Conservation (phyloP, 805 yeast genomes). For the Kuraishia hungarica region DNA sequence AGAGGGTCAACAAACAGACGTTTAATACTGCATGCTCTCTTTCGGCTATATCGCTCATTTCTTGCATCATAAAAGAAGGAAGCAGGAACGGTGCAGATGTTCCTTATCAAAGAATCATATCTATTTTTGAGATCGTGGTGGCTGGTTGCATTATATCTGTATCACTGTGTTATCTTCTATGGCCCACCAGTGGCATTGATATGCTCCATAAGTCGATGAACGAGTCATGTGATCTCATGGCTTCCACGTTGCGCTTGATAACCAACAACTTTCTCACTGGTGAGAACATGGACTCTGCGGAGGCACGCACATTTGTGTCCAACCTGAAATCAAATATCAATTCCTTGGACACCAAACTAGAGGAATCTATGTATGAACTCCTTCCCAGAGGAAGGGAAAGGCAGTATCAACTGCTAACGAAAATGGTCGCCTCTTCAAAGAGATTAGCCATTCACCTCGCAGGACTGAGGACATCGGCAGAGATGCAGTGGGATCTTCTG, state of each 20-base stretch:
- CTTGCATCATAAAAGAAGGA: constrained; percentile 70
- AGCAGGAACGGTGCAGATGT: constrained; percentile 48
- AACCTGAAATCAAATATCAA: constrained; percentile 31
- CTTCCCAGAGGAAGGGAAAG: constrained; percentile 42
- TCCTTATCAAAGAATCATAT: constrained; percentile 43
- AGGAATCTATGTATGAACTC: constrained; percentile 59
- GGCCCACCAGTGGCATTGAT: constrained; percentile 53
- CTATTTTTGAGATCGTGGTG: constrained; percentile 48
- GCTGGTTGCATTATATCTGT: constrained; percentile 55
- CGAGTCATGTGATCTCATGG: constrained; percentile 42
- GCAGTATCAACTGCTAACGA: constrained; percentile 36
- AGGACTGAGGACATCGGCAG: constrained; percentile 61
- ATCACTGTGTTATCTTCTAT: constrained; percentile 48
- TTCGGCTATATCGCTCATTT: constrained; percentile 62
- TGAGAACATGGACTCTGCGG: constrained; percentile 31
- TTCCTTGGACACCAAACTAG: constrained; percentile 30
- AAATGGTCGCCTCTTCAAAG: constrained; percentile 43
- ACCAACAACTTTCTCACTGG: constrained; percentile 42
- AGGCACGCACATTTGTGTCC: constrained; percentile 25
- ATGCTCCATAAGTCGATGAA: constrained; percentile 37
- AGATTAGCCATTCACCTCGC: constrained; percentile 49
- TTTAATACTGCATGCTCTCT: constrained; percentile 78
- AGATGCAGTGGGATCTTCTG: constrained; percentile 53
- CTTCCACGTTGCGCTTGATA: constrained; percentile 36
- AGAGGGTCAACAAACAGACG: constrained; percentile 53